Conservation (phyloP, 495 filamentous ascomycete species). For the Neurospora sp. region DNA sequence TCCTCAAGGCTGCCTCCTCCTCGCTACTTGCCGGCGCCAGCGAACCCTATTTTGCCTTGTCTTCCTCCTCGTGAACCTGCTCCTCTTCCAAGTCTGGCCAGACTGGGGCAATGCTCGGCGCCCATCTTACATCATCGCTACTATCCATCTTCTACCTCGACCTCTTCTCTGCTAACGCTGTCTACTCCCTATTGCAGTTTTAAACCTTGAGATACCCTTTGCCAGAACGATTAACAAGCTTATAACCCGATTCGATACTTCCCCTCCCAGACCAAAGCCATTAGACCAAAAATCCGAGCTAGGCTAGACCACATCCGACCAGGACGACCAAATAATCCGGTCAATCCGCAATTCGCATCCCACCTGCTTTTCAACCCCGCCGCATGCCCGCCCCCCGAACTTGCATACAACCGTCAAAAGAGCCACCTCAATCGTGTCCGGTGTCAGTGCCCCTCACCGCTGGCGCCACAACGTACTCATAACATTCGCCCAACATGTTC, state of each 20-base stretch:
- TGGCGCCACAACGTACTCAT: slow-evolving; percentile 32
- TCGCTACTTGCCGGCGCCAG: neutral
- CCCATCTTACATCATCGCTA: neutral
- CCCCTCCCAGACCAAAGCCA: neutral
- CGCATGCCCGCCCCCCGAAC: neutral
- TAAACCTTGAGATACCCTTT: neutral
- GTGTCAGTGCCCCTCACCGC: slow-evolving; percentile 4
- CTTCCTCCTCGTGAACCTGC: neutral
- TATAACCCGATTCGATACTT: neutral
- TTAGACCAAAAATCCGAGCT: neutral
- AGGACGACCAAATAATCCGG: neutral
- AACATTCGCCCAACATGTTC: slow-evolving; percentile 63
- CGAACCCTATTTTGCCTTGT: neutral
- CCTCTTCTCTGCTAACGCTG: neutral
- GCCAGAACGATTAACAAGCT: neutral
- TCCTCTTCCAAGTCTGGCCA: neutral
- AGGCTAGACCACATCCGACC: neutral
- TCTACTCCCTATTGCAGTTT: neutral
- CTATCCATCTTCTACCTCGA: neutral
- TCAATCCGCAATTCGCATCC: neutral
- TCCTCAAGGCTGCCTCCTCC: neutral
- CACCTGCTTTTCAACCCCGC: neutral
- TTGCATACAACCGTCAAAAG: neutral
- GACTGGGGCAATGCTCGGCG: neutral
- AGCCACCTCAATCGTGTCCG: neutral